Conservation (phyloP, 2,329 filamentous ascomycete species). For the Elsinoe perseae region DNA sequence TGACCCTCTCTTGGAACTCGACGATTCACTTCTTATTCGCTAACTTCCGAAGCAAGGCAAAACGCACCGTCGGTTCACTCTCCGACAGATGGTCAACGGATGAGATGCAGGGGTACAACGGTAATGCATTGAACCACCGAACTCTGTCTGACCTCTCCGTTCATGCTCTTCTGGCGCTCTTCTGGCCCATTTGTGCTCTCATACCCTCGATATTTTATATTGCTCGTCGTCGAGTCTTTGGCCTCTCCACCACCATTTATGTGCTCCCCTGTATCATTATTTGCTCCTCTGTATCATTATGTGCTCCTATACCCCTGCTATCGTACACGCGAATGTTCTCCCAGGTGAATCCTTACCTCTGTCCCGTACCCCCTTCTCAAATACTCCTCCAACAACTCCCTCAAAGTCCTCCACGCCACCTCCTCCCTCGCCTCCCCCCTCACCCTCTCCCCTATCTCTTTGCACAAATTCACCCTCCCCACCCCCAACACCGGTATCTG, state of each 20-base stretch:
- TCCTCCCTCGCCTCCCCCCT: background rate
- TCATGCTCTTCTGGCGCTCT: no score
- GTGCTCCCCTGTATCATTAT: no score
- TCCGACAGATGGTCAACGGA: background rate
- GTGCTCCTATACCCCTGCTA: background rate
- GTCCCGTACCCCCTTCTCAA: background rate
- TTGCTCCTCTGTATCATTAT: no score
- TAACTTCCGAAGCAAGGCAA: background rate
- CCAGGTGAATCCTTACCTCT: background rate
- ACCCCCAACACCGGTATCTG: background rate
- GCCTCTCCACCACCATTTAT: no score
- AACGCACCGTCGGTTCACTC: background rate
- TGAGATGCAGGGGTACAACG: conserved; percentile 11
- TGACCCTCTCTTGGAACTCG: background rate
- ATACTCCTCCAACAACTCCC: background rate
- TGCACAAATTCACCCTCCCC: background rate
- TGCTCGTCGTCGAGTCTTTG: background rate
- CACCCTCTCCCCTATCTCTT: background rate
- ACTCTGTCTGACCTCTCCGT: background rate
- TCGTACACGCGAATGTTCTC: background rate
- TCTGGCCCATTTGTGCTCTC: no score
- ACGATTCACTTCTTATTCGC: background rate
- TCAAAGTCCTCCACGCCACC: background rate
- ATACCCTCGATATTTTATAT: background rate
- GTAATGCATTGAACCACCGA: background rate